A percentile compares a stretch with the other conserved stretches of the same genome.
These are phyloP conservation scores for Galerina marginata DNA, from an alignment of 768 basidiomycete genomes.

Conservation along the genomic window DNA sequence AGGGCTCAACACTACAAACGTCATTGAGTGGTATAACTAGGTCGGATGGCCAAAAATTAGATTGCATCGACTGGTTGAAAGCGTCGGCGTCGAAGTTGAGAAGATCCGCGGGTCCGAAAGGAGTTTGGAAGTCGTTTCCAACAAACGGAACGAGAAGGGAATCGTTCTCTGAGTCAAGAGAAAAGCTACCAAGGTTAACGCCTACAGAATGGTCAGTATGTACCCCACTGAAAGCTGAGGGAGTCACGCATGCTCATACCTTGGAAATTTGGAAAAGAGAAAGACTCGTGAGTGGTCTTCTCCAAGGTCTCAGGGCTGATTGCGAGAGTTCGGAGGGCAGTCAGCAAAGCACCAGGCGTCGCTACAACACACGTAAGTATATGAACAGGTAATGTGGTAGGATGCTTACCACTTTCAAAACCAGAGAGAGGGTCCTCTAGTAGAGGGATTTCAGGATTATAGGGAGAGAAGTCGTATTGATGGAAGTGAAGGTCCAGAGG, in stretches of 20 bases:
- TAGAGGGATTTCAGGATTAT: not conserved
- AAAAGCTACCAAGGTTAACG: not conserved
- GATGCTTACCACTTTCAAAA: not conserved
- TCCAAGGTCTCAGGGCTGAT: not conserved
- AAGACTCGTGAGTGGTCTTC: not conserved
- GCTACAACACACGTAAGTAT: not conserved
- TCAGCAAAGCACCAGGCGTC: not conserved
- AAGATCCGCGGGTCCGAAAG: not conserved
- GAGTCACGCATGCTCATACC: too few species aligned
- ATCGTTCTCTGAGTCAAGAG: not conserved
- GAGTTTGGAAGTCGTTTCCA: not conserved
- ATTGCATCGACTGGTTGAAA: not conserved
- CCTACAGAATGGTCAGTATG: not conserved
- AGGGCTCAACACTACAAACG: not conserved
- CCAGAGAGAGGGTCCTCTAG: not conserved
- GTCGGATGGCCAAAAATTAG: too few species aligned
- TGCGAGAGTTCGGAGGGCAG: not conserved
- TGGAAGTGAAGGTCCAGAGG: conserved; percentile 17
- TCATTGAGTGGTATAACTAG: not conserved
- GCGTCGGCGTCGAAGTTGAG: not conserved
- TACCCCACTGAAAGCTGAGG: not conserved
- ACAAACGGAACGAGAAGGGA: not conserved
- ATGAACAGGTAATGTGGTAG: not conserved
- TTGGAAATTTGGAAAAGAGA: not conserved
- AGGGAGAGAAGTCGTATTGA: conserved; percentile 6